A percentile compares a stretch with the other conserved stretches of the same genome.
phyloP scores from a whole-genome alignment of 2,329 filamentous ascomycete genomes.

The Eutypa lata region DNA sequence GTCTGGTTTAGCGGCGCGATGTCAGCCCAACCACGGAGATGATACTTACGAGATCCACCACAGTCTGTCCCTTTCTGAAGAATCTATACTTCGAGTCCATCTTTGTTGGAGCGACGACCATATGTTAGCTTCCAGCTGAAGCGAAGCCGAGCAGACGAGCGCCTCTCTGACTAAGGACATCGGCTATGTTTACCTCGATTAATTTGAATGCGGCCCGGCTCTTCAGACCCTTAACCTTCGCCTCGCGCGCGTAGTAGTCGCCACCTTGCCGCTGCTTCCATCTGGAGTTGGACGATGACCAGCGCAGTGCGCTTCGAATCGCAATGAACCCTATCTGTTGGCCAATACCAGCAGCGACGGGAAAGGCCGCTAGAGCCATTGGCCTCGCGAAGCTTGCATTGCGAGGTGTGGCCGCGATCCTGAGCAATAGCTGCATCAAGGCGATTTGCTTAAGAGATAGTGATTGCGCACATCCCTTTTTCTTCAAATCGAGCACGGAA shows the following conservation, averaged over 20 bases:
- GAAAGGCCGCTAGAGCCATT: conserved; percentile 5
- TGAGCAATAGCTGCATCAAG: conserved; percentile 22
- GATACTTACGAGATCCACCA: conserved; percentile 77
- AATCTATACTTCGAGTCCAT: conserved; percentile 79
- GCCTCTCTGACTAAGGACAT: too few species aligned
- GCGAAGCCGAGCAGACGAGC: too few species aligned
- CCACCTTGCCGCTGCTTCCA: conserved; percentile 79
- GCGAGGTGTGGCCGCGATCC: conserved; percentile 15
- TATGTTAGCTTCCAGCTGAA: neutral
- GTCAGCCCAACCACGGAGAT: neutral
- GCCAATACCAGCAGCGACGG: neutral
- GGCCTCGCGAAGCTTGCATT: conserved; percentile 20
- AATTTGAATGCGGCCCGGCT: conserved; percentile 93
- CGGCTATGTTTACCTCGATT: conserved; percentile 68
- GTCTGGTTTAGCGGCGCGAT: neutral
- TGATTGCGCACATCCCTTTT: conserved; percentile 16
- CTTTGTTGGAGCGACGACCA: conserved; percentile 36
- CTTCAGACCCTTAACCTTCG: conserved; percentile 76
- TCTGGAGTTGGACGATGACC: conserved; percentile 61
- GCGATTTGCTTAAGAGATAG: conserved; percentile 4
- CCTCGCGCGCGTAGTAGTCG: conserved; percentile 71
- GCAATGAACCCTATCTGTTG: neutral
- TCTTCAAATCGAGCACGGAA: too few species aligned
- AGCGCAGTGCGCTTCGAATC: conserved; percentile 13
- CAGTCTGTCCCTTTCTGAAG: conserved; percentile 76